Evolutionary conservation across 306 rosid species (phyloP), one percentile per base, ranked within the genome.

Genomic region (Alnus rubra): DNA sequence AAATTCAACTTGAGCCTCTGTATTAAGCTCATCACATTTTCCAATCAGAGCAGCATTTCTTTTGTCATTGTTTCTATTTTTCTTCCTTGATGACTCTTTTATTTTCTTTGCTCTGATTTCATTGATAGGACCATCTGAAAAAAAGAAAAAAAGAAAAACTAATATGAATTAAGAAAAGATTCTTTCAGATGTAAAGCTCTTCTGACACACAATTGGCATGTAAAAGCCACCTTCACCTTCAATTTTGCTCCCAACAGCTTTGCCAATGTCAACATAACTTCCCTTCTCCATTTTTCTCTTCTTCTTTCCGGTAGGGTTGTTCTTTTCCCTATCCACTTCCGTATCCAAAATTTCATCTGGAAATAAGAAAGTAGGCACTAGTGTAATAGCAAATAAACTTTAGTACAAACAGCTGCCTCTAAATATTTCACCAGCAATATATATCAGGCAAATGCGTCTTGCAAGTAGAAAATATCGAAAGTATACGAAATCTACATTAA

Each of bases 241-340:
- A 74, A 54, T 3, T 8, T 55, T 77, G 76, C 78, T 18, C 50
- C 60, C 16, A 74, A 49, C 76, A 60, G 28, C 74, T 39, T 56
- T 76, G 76, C 62, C 80, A 60, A 67, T 28, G 69, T 65, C 85
- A 47, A 39, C 74, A 67, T 69, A 74, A 69, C 52, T 83, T 67
- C 79, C 85, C 77, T 59, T 65, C 53, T 56, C 84, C 35, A 86
- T 78, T 54, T 83, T 84, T 53, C 73, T 83, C 86, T 87, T 86
- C 68, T 56, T 87, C 81, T 83, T 86, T 83, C 42, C 78, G 11
- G 10, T 5, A 13, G 9, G 53, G 47, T 14, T 19, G 28, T 71
- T 72, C 54, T 18, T 63, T 62, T 80, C 81, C 2, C 77, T 56
- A 60, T 79, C 65, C 15, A 58, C 78, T 55, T 83, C 79, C 67